Conservation (phyloP, 148 eudicot genomes). For the Arbutus unedo region DNA sequence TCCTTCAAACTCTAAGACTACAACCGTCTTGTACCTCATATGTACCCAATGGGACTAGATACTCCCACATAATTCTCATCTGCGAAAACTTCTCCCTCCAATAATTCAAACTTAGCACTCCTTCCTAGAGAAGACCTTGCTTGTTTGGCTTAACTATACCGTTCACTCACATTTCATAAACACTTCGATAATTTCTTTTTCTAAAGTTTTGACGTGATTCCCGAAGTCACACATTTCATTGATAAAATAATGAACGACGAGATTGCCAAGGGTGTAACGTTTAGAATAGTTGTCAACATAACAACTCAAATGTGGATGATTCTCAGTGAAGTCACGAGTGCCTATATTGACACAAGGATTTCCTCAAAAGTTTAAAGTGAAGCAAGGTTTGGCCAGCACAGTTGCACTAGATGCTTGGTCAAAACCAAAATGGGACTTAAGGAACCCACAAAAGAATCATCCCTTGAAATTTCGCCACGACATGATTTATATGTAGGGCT, state of each 20-base stretch:
- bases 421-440: not conserved
- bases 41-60: not conserved
- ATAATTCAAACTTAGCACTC: not conserved
- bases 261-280: not conserved
- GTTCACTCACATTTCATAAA: not conserved
- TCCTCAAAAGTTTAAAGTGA: slow-evolving; percentile 4
- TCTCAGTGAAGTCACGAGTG: not conserved
- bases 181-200: not conserved
- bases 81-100: too few relatives aligned
- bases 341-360: not conserved
- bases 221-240: not conserved
- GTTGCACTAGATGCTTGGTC: not conserved
- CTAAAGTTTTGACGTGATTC: not conserved
- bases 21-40: not conserved
- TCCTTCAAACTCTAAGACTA: not conserved
- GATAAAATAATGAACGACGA: not conserved
- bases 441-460: not conserved
- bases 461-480: not conserved
- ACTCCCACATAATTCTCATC: not conserved
- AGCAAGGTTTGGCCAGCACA: not conserved
- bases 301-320: not conserved
- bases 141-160: not conserved
- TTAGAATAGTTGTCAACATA: not conserved
- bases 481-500: not conserved
- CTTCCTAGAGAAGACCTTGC: not conserved